Conservation (phyloP, 495 filamentous ascomycete species). For the Lepraria neglecta region DNA sequence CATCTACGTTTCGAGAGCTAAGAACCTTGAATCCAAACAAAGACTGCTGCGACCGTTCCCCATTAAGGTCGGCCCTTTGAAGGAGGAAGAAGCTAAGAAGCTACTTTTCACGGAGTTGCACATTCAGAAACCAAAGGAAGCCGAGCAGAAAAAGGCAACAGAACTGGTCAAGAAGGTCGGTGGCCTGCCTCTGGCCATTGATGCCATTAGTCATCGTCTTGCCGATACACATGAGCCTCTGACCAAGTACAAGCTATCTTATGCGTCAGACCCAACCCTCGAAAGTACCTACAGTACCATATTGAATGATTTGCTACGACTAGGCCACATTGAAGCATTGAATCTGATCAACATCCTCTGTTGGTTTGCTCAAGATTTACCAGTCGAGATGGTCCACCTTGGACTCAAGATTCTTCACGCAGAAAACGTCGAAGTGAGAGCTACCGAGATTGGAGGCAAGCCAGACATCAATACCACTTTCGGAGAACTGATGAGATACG, state of each 20-base stretch:
- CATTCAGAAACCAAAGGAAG: slow-evolving; percentile 45
- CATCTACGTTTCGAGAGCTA: slow-evolving; percentile 71
- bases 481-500: slow-evolving; percentile 61
- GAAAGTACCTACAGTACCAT: slow-evolving; percentile 65
- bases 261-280: slow-evolving; percentile 59
- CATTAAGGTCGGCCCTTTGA: slow-evolving; percentile 54
- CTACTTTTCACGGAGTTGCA: slow-evolving; percentile 52
- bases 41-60: slow-evolving; percentile 69
- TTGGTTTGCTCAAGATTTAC: slow-evolving; percentile 68
- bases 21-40: slow-evolving; percentile 58
- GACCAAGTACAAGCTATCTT: slow-evolving; percentile 61
- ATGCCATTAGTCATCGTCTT: slow-evolving; percentile 68
- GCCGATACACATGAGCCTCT: slow-evolving; percentile 66
- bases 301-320: slow-evolving; percentile 59
- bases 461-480: slow-evolving; percentile 63
- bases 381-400: slow-evolving; percentile 66
- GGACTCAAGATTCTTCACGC: slow-evolving; percentile 53
- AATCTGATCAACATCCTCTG: slow-evolving; percentile 69
- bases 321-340: slow-evolving; percentile 53
- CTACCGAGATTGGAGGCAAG: slow-evolving; percentile 45
- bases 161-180: slow-evolving; percentile 66
- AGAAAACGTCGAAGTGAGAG: slow-evolving; percentile 41
- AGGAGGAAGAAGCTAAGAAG: slow-evolving; percentile 53
- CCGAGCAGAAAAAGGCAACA: slow-evolving; percentile 54
- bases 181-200: slow-evolving; percentile 69